phyloP scores from a whole-genome alignment of 2,329 filamentous ascomycete species.

The Microdochium paspali region DNA sequence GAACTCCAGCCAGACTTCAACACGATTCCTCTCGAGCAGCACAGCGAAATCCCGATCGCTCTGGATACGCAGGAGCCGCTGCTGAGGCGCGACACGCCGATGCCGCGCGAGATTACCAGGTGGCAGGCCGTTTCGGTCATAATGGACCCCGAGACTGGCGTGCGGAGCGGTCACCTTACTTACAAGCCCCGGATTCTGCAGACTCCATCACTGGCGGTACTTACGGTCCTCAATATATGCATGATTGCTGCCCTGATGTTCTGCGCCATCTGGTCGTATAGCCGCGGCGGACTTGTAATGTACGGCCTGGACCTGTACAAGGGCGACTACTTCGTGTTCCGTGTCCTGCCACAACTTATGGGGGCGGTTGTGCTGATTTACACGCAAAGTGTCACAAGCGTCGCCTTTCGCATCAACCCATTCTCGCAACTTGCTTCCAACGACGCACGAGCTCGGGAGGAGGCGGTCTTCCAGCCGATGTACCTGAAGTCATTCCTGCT shows the following conservation, averaged over 20 bases:
- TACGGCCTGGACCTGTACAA: slow-evolving; percentile 61
- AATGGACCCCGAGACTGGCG: neutral
- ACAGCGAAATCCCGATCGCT: neutral
- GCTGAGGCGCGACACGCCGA: neutral
- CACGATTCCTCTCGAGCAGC: neutral
- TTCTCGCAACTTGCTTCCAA: slow-evolving; percentile 69
- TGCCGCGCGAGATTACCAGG: neutral
- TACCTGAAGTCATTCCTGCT: slow-evolving; percentile 62
- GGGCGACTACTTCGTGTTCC: slow-evolving; percentile 73
- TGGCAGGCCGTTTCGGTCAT: neutral
- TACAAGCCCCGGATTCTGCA: slow-evolving; percentile 67
- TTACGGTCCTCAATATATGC: slow-evolving; percentile 52
- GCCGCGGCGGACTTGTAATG: slow-evolving; percentile 53
- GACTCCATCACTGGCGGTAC: slow-evolving; percentile 48
- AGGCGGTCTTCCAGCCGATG: slow-evolving; percentile 59
- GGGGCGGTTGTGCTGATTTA: slow-evolving; percentile 66
- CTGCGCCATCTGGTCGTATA: slow-evolving; percentile 58
- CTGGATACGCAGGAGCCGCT: neutral
- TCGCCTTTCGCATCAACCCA: slow-evolving; percentile 68
- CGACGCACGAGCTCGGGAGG: slow-evolving; percentile 45
- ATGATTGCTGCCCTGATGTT: slow-evolving; percentile 68
- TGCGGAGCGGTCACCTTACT: slow-evolving; percentile 35
- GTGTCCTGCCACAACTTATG: slow-evolving; percentile 73
- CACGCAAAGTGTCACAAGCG: slow-evolving; percentile 63
- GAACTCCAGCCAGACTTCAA: neutral